These are phyloP conservation scores for Hypoxylon lienhwacheense DNA, from an alignment of 495 filamentous ascomycete species.

Conservation along the genomic window DNA sequence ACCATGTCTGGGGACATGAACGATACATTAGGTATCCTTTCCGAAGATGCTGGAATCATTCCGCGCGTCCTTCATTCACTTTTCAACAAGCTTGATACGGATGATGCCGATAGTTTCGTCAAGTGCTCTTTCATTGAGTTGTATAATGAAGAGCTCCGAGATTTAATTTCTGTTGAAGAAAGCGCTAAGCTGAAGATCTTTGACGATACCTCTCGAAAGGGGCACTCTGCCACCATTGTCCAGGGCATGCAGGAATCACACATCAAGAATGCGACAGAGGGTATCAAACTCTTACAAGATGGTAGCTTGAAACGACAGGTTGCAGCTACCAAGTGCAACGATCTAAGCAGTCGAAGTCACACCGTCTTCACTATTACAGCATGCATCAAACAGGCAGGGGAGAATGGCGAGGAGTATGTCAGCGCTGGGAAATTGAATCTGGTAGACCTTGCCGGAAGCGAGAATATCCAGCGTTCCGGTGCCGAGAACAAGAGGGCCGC, in stretches of 20 bases:
- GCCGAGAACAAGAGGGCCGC: constrained; percentile 97
- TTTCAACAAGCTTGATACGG: constrained; percentile 76
- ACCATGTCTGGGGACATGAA: constrained; percentile 99
- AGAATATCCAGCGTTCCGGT: constrained; percentile 95
- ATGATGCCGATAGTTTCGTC: constrained; percentile 82
- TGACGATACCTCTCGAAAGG: constrained; percentile 84
- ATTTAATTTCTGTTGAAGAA: constrained; percentile 81
- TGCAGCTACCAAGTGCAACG: constrained; percentile 97
- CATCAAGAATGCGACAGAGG: constrained; percentile 80
- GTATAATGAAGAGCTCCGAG: constrained; percentile 95
- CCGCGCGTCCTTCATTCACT: constrained; percentile 84
- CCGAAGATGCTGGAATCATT: constrained; percentile 92
- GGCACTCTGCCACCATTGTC: constrained; percentile 75
- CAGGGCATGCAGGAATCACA: constrained; percentile 97
- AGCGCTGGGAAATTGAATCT: constrained; percentile 92
- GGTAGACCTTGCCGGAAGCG: constrained; percentile 93
- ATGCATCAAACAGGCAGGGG: constrained; percentile 75
- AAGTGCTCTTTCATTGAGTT: constrained; percentile 99
- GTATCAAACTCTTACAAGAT: constrained; percentile 83
- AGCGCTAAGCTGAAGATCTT: constrained; percentile 88
- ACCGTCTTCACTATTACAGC: constrained; percentile 95
- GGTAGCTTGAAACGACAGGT: constrained; percentile 94
- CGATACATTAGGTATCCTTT: constrained; percentile 77
- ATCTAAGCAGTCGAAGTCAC: constrained; percentile 92
- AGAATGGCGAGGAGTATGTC: constrained; percentile 84